phyloP scores from a whole-genome alignment of 2,329 filamentous ascomycete species.

The Paecilomyces niveus region DNA sequence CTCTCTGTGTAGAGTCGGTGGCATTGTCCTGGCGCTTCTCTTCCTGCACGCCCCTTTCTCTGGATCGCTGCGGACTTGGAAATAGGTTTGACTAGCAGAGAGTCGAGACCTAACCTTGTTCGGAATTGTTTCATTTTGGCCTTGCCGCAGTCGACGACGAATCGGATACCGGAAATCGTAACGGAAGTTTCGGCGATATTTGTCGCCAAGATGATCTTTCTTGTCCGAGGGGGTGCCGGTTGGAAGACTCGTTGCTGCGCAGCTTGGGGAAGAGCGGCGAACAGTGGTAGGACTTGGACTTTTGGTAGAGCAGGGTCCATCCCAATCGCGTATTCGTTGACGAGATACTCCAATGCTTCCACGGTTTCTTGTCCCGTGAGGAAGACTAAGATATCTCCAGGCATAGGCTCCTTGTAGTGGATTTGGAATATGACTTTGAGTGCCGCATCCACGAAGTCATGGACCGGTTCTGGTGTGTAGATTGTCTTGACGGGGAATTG shows the following conservation, averaged over 20 bases:
- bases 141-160: slow-evolving; percentile 88
- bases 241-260: slow-evolving; percentile 83
- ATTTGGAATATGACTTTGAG: slow-evolving; percentile 79
- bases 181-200: slow-evolving; percentile 99
- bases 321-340: slow-evolving; percentile 69
- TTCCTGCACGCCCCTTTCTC: slow-evolving; percentile 80
- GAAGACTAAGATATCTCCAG: slow-evolving; percentile 89
- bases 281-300: slow-evolving; percentile 68
- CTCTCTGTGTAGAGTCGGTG: slow-evolving; percentile 80
- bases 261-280: slow-evolving; percentile 79
- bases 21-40: slow-evolving; percentile 86
- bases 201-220: slow-evolving; percentile 86
- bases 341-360: slow-evolving; percentile 68
- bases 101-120: slow-evolving; percentile 77
- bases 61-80: slow-evolving; percentile 92
- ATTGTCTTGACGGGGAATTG: slow-evolving; percentile 76
- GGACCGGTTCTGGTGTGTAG: slow-evolving; percentile 66
- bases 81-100: slow-evolving; percentile 80
- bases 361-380: slow-evolving; percentile 91
- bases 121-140: slow-evolving; percentile 92
- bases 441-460: slow-evolving; percentile 75
- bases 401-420: slow-evolving; percentile 80
- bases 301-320: slow-evolving; percentile 67
- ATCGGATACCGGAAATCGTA: slow-evolving; percentile 86
- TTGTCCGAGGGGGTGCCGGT: slow-evolving; percentile 63